Base-by-base conservation (phyloP, 306 rosid species). In the Senna tora region DNA sequence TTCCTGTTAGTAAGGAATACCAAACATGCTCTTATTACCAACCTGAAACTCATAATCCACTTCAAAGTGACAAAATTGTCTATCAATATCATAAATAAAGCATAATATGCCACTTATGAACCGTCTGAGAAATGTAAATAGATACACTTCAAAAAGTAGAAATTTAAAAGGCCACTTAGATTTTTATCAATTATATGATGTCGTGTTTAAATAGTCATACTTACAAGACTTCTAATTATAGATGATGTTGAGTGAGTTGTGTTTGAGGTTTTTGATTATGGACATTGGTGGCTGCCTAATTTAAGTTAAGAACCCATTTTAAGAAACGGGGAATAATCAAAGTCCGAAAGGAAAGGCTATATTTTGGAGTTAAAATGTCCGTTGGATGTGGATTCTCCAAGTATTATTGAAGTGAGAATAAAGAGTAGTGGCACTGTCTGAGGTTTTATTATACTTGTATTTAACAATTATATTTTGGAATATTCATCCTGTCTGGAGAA, bases 11-110 rank as follows among this genome's bases (percentile, higher is more conserved):
- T n/a, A n/a, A n/a, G n/a, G n/a, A n/a, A n/a, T n/a, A n/a, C n/a
- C n/a, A n/a, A n/a, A n/a, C n/a, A n/a, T n/a, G n/a, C n/a, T n/a
- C n/a, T 6, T 88, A 72, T 85, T 92, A 34, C 98, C 88, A 22
- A 84, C 93, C 38, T 88, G 92, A 69, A 90, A 90, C 83, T 88
- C 92, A 67, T 92, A 91, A 77, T 88, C 96, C n/a, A 80, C 75
- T 58, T 86, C 83, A 56, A 87, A 7, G 25, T 7, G 25, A 50
- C 56, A 9, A 9, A 21, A 17, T 16, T 17, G 7, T 51, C 25
- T 19, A 7, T 20, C 22, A 16, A 9, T 25, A n/a, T n/a, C 54
- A 15, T 51, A 3, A 19, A 51, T 51, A 8, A 7, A 34, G 16
- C 46, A 34, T 4, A 17, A 34, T 4, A 17, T 38, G 15, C 32